Evolutionary conservation across 768 basidiomycete genomes (phyloP), one percentile per base, ranked within the genome.

Genomic region (Boletus reticulatus): DNA sequence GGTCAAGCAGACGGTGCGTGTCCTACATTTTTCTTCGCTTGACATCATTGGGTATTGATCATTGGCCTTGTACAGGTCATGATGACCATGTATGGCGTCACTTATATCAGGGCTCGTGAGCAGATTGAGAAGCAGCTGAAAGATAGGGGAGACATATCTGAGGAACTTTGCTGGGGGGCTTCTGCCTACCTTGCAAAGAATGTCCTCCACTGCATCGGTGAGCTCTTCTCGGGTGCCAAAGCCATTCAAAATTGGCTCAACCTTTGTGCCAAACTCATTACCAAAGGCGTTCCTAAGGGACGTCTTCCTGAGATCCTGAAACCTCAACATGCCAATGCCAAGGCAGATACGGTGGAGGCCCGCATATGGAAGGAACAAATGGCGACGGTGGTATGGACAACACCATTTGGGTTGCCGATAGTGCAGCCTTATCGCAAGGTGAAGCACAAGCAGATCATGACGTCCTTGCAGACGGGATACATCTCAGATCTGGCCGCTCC

Each of bases 61-160:
- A 13, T 31, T 31, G 43, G 43, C 39, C 13, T 7, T 44, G 12
- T 22, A 3, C 59, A 89, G 87, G 92, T 98, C 60, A 99, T 99
- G 97, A 99, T 96, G 1, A 98, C 96, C 4, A 96, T 98, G 34
- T 98, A 98, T 67, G 96, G 97, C 20, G 95, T 99, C 16, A 99
- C 97, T 0, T 95, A 87, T 73, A 75, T 98, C 51, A 97, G 97
- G 36, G 97, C 97, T 20, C 83, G 93, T 42, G 92, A 92, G 10
- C 97, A 98, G 74, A 97, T 98, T 52, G 90, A 94, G 72, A 88
- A 74, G 64, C 94, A 98, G 74, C 74, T 99, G 38, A 82, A 79
- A 62, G 90, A 91, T 52, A 78, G 87, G 52, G 82, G 83, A 24
- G 88, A 89, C 56, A 77, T 96, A 27, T 79, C 82, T 3, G 72